Evolutionary conservation across 2,329 filamentous ascomycete genomes (phyloP).

Genomic region (Aspergillus novofumigatus): DNA sequence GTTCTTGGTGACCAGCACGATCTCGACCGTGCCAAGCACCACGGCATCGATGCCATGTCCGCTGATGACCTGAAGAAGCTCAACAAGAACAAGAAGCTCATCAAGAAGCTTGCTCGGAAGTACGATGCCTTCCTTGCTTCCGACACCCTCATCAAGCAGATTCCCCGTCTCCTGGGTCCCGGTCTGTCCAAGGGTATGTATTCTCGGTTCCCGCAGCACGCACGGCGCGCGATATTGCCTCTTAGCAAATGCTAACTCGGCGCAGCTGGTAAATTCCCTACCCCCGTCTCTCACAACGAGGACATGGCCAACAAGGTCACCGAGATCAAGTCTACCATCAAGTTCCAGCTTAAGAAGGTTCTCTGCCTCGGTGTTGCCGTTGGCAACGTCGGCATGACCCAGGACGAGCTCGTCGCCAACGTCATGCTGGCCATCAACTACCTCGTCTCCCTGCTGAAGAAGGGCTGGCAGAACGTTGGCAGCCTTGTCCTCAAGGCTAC

Average conservation of each 20-base stretch:
- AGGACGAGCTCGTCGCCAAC: conserved; percentile 95
- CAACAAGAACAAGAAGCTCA: conserved; percentile 99
- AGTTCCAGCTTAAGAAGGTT: conserved; percentile 99
- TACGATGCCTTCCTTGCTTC: conserved; percentile 99
- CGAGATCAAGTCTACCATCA: conserved; percentile 99
- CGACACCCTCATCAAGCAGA: conserved; percentile 98
- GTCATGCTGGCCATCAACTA: conserved; percentile 99
- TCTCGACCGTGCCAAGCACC: conserved; percentile 99
- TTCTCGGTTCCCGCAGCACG: neutral
- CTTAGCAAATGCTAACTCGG: conserved; percentile 26
- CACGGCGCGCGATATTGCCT: neutral
- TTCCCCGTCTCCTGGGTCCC: conserved; percentile 97
- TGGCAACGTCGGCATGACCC: conserved; percentile 95
- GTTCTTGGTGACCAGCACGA: conserved; percentile 93
- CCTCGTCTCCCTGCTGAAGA: conserved; percentile 98
- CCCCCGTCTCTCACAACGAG: conserved; percentile 93
- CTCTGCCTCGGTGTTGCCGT: conserved; percentile 99
- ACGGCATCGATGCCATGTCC: conserved; percentile 97
- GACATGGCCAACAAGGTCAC: conserved; percentile 93
- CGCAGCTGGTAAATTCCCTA: conserved; percentile 97
- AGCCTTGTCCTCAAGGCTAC: conserved; percentile 99
- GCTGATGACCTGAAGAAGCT: conserved; percentile 99
- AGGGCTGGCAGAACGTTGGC: conserved; percentile 99
- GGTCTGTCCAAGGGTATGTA: conserved; percentile 89
- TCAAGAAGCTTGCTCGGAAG: conserved; percentile 99